Base-by-base conservation (phyloP, 1,284 basidiomycete species). In the Hortiboletus rubellus region DNA sequence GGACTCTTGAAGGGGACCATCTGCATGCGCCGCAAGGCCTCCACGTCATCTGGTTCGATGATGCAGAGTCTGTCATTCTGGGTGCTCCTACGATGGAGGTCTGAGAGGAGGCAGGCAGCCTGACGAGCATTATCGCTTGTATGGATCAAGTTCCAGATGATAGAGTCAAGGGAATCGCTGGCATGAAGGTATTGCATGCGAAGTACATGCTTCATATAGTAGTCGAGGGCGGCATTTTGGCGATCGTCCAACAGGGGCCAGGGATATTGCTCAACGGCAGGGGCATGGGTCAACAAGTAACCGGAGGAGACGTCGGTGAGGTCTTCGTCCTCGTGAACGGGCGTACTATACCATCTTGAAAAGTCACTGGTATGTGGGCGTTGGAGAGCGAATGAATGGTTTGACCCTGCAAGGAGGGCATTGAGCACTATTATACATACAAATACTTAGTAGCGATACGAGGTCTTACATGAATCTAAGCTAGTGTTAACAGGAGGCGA, bases 391-490 rank as follows among this genome's bases (percentile, higher is more conserved):
- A 46, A 40, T 31, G 62, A 58, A 62, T 61, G 54, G 61, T 60
- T 66, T 52, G 46, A 63, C 80, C 82, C 82, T 84, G 76, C 70
- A 79, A 75, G 75, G 76, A 79, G 76, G 79, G 77, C 74, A 79
- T 86, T 87, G 84, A 87, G 83, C 79, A 84, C 79, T 82, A 83
- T 83, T 80, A 82, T 78, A 82, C 70, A 74, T 73, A 71, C 62
- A 74, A 69, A 73, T 63, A 72, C 76, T 84, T 79, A 85, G 80
- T 84, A 83, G 68, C 77, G 80, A 80, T 86, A 87, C 84, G 81
- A 73, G 66, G 73, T 82, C 86, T 87, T 87, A 87, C 85, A 85
- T 78, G 75, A 56, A 62, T 73, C 78, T 80, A 82, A 71, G 72
- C 75, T 79, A 81, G 67, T 72, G 71, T 73, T 65, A 61, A 71